Conservation (phyloP, 352 stramenopile genomes). For the Globisporangium megalacanthum region DNA sequence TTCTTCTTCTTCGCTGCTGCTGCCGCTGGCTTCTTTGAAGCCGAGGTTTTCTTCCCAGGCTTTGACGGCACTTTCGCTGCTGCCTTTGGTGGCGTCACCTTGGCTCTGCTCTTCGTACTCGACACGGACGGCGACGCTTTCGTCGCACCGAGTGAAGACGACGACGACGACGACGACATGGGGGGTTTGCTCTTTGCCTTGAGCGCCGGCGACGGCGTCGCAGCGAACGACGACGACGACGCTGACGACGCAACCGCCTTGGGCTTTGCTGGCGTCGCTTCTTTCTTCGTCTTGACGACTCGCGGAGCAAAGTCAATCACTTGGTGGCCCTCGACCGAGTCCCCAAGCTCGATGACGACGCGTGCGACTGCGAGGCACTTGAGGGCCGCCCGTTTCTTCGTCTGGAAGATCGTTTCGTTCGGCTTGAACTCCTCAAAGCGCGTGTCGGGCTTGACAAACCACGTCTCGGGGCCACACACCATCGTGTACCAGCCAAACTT, state of each 20-base stretch:
- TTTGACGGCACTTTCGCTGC: slow-evolving; percentile 17
- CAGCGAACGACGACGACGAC: slow-evolving; percentile 11
- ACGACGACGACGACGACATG: neutral
- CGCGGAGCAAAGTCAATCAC: slow-evolving; percentile 44
- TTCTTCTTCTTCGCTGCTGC: slow-evolving; percentile 22
- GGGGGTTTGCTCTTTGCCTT: slow-evolving; percentile 27
- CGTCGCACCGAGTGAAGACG: neutral
- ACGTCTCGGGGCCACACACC: slow-evolving; percentile 58
- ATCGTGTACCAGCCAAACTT: slow-evolving; percentile 75
- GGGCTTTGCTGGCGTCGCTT: slow-evolving; percentile 11
- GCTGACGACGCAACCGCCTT: neutral
- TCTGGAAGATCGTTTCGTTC: slow-evolving; percentile 82
- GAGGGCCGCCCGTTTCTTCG: slow-evolving; percentile 62
- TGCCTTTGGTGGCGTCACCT: slow-evolving; percentile 16
- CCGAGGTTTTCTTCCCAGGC: slow-evolving; percentile 16
- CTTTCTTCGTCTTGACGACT: slow-evolving; percentile 1
- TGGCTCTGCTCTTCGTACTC: neutral
- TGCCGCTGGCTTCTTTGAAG: slow-evolving; percentile 18
- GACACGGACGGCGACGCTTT: neutral
- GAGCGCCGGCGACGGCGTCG: slow-evolving; percentile 25
- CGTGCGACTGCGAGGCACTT: slow-evolving; percentile 52
- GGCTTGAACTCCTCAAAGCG: slow-evolving; percentile 62
- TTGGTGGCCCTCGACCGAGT: slow-evolving; percentile 61
- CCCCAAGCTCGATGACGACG: slow-evolving; percentile 51
- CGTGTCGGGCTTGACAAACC: slow-evolving; percentile 70